A percentile compares a stretch with the other conserved stretches of the same genome.
These are phyloP conservation scores for Anastatica hierochuntica DNA, from an alignment of 345 rosid genomes.

Conservation along the genomic window DNA sequence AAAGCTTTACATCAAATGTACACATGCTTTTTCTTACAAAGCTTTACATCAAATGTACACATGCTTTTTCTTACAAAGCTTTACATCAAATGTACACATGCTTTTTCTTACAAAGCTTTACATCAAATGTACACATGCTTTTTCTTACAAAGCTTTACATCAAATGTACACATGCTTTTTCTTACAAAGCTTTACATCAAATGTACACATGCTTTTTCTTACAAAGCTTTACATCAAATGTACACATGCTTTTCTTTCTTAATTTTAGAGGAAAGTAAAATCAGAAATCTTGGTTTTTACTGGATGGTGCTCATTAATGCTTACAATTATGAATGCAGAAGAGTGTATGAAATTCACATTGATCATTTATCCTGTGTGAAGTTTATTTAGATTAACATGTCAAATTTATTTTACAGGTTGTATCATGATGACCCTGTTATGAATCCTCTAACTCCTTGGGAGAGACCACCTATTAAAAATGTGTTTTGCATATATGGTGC, in stretches of 20 bases:
- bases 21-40: background rate
- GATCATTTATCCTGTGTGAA: too few species aligned
- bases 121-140: background rate
- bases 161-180: background rate
- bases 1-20: background rate
- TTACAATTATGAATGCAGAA: background rate
- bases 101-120: background rate
- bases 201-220: background rate
- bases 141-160: background rate
- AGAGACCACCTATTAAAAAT: slow-evolving; percentile 94
- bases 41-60: background rate
- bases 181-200: background rate
- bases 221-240: slow-evolving; percentile 1
- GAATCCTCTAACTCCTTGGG: slow-evolving; percentile 98
- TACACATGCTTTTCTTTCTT: background rate
- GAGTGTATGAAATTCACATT: background rate
- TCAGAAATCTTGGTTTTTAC: background rate
- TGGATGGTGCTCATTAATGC: background rate
- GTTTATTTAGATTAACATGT: background rate
- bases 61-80: background rate
- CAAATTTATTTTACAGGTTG: slow-evolving; percentile 46
- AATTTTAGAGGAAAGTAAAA: background rate
- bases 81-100: background rate
- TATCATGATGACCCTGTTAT: slow-evolving; percentile 80
- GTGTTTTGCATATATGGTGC: slow-evolving; percentile 90